phyloP scores from a whole-genome alignment of 495 filamentous ascomycete species.

The Lepraria neglecta region DNA sequence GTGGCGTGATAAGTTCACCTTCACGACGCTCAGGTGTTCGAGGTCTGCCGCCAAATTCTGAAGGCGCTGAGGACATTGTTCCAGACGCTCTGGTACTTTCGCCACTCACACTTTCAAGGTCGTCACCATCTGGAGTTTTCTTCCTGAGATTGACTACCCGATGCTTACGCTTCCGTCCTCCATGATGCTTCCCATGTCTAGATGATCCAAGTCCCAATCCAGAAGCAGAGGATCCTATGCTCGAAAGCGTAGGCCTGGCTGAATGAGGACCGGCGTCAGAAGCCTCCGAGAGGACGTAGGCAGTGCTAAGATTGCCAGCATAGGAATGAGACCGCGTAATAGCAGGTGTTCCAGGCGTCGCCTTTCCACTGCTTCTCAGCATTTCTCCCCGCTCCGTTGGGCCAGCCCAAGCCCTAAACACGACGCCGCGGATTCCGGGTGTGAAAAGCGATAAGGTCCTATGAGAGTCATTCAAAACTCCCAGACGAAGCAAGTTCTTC shows the following conservation, averaged over 20 bases:
- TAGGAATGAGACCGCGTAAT: conserved; percentile 58
- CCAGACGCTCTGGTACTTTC: conserved; percentile 41
- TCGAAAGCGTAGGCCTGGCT: conserved; percentile 43
- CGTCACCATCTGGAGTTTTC: conserved; percentile 46
- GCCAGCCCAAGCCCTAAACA: conserved; percentile 88
- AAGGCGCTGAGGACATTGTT: conserved; percentile 33
- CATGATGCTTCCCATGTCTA: conserved; percentile 55
- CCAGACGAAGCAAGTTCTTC: conserved; percentile 75
- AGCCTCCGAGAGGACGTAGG: conserved; percentile 55
- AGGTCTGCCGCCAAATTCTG: conserved; percentile 46
- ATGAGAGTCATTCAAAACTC: conserved; percentile 71
- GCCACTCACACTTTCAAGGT: conserved; percentile 51
- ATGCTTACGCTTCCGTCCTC: conserved; percentile 78
- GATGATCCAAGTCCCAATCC: conserved; percentile 60
- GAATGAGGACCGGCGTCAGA: conserved; percentile 43
- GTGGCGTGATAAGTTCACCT: conserved; percentile 48
- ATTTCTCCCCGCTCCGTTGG: conserved; percentile 64
- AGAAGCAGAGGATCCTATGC: conserved; percentile 40
- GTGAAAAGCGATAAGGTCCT: conserved; percentile 83
- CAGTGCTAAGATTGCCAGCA: conserved; percentile 51
- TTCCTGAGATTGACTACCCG: conserved; percentile 87
- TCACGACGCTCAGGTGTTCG: conserved; percentile 42
- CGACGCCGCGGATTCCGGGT: conserved; percentile 69
- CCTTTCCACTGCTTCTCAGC: conserved; percentile 38
- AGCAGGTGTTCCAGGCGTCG: conserved; percentile 30